Percentiles rank a stretch among this genome's conserved stretches.
phyloP scores from a whole-genome alignment of 2,329 filamentous ascomycete genomes.

The Apiospora sp. region DNA sequence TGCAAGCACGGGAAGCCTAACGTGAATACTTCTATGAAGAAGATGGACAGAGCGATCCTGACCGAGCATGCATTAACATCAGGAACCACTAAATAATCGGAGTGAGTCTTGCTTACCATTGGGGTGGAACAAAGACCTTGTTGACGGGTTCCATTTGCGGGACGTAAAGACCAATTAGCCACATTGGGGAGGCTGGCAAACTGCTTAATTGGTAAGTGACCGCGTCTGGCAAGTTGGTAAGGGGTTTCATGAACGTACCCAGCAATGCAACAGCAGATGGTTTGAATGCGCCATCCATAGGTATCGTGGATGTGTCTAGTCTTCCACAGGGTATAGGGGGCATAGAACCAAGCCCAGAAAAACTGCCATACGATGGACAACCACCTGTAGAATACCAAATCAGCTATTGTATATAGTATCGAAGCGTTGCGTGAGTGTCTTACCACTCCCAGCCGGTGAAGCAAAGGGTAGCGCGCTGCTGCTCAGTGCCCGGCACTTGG shows the following conservation, averaged over 20 bases:
- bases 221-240: constrained; percentile 8
- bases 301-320: constrained; percentile 69
- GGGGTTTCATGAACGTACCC: constrained; percentile 44
- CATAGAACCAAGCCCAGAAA: constrained; percentile 68
- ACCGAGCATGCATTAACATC: constrained; percentile 36
- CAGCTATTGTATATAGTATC: neutral
- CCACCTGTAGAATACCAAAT: constrained; percentile 51
- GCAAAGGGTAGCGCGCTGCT: constrained; percentile 54
- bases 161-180: constrained; percentile 66
- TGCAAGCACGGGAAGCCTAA: constrained; percentile 70
- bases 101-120: constrained; percentile 56
- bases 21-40: constrained; percentile 69
- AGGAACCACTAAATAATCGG: constrained; percentile 43
- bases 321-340: constrained; percentile 68
- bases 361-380: constrained; percentile 71
- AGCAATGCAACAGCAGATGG: constrained; percentile 58
- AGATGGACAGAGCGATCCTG: constrained; percentile 63
- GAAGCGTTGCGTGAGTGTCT: neutral
- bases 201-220: constrained; percentile 42
- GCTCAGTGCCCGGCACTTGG: constrained; percentile 62
- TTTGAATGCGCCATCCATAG: constrained; percentile 72
- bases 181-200: constrained; percentile 71
- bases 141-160: constrained; percentile 61
- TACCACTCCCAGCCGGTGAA: constrained; percentile 70
- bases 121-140: constrained; percentile 63